Evolutionary conservation across 106 monocot genomes (phyloP).

Genomic region (Agapanthus africanus): DNA sequence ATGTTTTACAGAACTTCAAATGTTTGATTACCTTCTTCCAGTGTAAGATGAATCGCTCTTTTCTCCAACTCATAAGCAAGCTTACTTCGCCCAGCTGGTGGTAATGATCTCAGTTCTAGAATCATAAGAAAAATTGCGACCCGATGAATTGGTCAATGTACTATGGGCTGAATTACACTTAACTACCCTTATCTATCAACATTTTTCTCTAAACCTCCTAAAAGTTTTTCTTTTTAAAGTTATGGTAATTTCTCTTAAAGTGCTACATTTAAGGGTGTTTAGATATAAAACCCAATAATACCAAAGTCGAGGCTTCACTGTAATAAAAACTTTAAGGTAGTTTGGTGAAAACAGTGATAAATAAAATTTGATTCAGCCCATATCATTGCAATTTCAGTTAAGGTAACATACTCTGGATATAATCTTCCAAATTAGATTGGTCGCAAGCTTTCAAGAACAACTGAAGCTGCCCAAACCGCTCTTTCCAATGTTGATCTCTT

Average conservation of each 20-base stretch:
- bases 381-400: neutral
- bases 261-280: too few species aligned
- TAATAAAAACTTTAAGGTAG: too few species aligned
- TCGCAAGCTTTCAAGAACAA: slow-evolving; percentile 60
- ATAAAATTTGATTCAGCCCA: too few species aligned
- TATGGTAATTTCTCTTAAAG: too few species aligned
- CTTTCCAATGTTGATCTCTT: slow-evolving; percentile 50
- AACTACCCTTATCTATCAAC: too few species aligned
- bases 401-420: slow-evolving; percentile 28
- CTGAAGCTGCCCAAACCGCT: slow-evolving; percentile 66
- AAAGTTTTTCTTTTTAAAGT: too few species aligned
- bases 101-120: slow-evolving; percentile 18
- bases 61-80: slow-evolving; percentile 19
- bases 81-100: slow-evolving; percentile 14
- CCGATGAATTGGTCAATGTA: neutral
- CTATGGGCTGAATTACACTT: too few species aligned
- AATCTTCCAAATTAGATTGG: slow-evolving; percentile 73
- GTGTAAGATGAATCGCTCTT: slow-evolving; percentile 21
- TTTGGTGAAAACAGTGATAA: too few species aligned
- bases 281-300: too few species aligned
- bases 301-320: too few species aligned
- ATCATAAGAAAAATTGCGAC: neutral
- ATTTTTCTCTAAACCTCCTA: too few species aligned
- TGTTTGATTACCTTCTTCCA: slow-evolving; percentile 14
- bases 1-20: neutral